phyloP scores from a whole-genome alignment of 2,329 filamentous ascomycete genomes.

The Sporothrix brunneoviolacea region DNA sequence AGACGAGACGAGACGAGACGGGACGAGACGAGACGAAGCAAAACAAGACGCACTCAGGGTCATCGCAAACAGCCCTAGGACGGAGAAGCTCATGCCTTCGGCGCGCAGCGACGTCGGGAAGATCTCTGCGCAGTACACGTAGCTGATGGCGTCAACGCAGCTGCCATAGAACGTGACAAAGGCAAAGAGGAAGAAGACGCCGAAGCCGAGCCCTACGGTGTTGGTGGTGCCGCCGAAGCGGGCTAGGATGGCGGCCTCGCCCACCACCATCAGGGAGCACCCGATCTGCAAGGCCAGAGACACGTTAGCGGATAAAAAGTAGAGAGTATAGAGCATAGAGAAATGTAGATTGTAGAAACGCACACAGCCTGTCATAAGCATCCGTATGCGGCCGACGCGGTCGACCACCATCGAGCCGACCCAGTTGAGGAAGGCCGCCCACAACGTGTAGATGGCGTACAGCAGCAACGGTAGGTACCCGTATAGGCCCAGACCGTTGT shows the following conservation, averaged over 20 bases:
- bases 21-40: too few species aligned
- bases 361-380: too few species aligned
- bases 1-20: too few species aligned
- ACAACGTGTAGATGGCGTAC: neutral
- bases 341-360: too few species aligned
- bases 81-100: neutral
- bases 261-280: too few species aligned
- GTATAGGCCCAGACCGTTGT: neutral
- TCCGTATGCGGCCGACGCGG: too few species aligned
- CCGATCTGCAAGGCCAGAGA: too few species aligned
- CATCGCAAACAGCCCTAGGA: neutral
- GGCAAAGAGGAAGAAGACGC: constrained; percentile 1
- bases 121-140: neutral
- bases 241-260: too few species aligned
- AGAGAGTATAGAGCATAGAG: too few species aligned
- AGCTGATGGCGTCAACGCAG: neutral
- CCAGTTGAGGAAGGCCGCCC: constrained; percentile 4
- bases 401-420: neutral
- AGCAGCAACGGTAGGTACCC: neutral
- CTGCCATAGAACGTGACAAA: neutral
- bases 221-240: neutral
- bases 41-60: neutral
- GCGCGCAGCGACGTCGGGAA: neutral
- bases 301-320: too few species aligned
- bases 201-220: neutral